Conservation (phyloP, 768 basidiomycete genomes). For the Kwoniella mangroviensis region DNA sequence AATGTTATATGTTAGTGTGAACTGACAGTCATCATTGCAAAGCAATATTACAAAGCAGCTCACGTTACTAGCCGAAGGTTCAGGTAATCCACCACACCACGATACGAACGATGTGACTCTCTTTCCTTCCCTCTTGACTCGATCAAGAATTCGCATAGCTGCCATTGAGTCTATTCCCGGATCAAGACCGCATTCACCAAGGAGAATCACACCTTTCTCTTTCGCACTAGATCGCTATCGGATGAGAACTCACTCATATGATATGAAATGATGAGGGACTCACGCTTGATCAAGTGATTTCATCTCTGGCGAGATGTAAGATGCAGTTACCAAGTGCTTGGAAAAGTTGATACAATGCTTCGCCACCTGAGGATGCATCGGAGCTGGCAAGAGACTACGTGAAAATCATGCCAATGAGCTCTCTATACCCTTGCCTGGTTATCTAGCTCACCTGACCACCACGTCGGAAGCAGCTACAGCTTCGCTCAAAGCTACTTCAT, state of each 20-base stretch:
- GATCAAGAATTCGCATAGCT: constrained; percentile 71
- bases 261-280: constrained; percentile 35
- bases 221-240: constrained; percentile 62
- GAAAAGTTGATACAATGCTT: constrained; percentile 70
- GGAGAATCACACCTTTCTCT: constrained; percentile 69
- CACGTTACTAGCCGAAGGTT: constrained; percentile 65
- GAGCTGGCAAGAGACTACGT: constrained; percentile 75
- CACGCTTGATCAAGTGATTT: constrained; percentile 67
- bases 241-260: not conserved
- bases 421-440: too few species aligned
- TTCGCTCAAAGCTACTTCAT: constrained; percentile 61
- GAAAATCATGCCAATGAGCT: constrained; percentile 9
- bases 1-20: constrained; percentile 32
- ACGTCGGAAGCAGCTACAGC: constrained; percentile 74
- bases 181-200: constrained; percentile 75
- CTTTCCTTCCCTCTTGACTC: constrained; percentile 64
- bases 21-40: not conserved
- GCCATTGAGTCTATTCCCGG: constrained; percentile 60
- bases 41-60: constrained; percentile 8
- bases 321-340: constrained; percentile 86
- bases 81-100: constrained; percentile 91
- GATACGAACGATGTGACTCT: constrained; percentile 75
- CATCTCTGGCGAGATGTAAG: constrained; percentile 85
- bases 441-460: constrained; percentile 72
- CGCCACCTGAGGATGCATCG: constrained; percentile 73